These are phyloP conservation scores for Aspergillus uvarum DNA, from an alignment of 2,329 filamentous ascomycete genomes.

Conservation along the genomic window DNA sequence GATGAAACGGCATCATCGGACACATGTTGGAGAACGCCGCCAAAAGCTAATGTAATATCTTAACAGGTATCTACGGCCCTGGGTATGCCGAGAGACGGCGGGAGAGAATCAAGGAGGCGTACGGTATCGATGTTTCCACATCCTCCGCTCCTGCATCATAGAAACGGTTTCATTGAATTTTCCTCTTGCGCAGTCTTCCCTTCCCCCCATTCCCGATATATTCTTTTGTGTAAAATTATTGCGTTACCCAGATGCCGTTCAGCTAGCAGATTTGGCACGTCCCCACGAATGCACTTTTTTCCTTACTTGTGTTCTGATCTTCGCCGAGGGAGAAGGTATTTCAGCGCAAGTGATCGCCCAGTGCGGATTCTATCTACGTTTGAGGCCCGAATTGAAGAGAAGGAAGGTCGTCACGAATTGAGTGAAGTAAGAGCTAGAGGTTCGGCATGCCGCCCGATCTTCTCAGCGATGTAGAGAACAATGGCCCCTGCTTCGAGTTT, in stretches of 20 bases:
- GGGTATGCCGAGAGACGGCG: slow-evolving; percentile 83
- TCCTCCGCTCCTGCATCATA: slow-evolving; percentile 49
- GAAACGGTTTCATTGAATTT: slow-evolving; percentile 27
- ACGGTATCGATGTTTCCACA: slow-evolving; percentile 78
- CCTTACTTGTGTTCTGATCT: slow-evolving; percentile 9
- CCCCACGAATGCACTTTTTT: slow-evolving; percentile 17
- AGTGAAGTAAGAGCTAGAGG: neutral
- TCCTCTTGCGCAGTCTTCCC: slow-evolving; percentile 17
- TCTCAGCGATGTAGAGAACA: neutral
- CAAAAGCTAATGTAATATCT: slow-evolving; percentile 13
- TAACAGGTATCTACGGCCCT: slow-evolving; percentile 71
- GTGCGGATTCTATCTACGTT: neutral
- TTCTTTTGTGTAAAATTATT: slow-evolving; percentile 32
- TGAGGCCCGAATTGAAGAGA: neutral
- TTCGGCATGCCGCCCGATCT: neutral
- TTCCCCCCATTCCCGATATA: slow-evolving; percentile 20
- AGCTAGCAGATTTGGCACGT: slow-evolving; percentile 23
- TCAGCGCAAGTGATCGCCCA: neutral
- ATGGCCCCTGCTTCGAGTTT: neutral
- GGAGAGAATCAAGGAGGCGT: slow-evolving; percentile 79
- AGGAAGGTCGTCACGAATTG: neutral
- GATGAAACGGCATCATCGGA: neutral
- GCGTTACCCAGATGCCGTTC: slow-evolving; percentile 22
- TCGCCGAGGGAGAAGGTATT: neutral
- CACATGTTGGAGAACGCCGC: neutral